Evolutionary conservation across 1,284 basidiomycete species (phyloP), one percentile per base, ranked within the genome.

Genomic region (Ceratobasidium sp.): DNA sequence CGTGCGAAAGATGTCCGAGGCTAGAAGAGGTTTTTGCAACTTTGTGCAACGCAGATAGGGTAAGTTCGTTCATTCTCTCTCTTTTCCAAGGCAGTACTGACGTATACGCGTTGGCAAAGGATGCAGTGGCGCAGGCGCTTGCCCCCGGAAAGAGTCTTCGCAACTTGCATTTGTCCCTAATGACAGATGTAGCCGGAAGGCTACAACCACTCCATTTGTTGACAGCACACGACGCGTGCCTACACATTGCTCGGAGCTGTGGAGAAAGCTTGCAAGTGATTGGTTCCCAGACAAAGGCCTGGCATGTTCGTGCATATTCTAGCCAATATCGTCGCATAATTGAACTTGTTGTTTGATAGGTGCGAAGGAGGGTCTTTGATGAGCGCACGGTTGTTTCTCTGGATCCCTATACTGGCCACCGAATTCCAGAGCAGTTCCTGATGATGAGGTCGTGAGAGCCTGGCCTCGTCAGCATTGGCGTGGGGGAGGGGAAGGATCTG

Each of bases 381-480:
- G 50, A 47, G 6, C 34, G 32, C 20, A 43, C 22, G 6, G 25
- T 27, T 7, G 40, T 52, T n/a, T 29, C 62, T 13, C 62, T 65
- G 8, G 62, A 17, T 5, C 25, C 35, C 2, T 65, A 65, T 32
- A 52, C 49, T 35, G 62, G 62, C 25, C 62, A 32, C 7, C 62
- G 53, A 29, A 65, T 65, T 31, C 62, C 62, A 31, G 62, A 65
- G 50, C 62, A 65, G 50, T 65, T 65, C 34, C 25, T 65, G 34
- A 65, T 65, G 62, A 65, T 65, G 38, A 65, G 50, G 32, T 32
- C 62, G 5, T 65, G 32, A 31, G 20, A 20, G 7, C 22, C 45
- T 47, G 20, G 22, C n/a, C 6, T 15, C 22, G 22, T 12, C n/a
- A 10, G 10, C 45, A 47, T 12, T 47, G 20, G 7, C n/a, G 22